Conservation (phyloP, 768 basidiomycete genomes). For the Dictyophora rubrovolvata region DNA sequence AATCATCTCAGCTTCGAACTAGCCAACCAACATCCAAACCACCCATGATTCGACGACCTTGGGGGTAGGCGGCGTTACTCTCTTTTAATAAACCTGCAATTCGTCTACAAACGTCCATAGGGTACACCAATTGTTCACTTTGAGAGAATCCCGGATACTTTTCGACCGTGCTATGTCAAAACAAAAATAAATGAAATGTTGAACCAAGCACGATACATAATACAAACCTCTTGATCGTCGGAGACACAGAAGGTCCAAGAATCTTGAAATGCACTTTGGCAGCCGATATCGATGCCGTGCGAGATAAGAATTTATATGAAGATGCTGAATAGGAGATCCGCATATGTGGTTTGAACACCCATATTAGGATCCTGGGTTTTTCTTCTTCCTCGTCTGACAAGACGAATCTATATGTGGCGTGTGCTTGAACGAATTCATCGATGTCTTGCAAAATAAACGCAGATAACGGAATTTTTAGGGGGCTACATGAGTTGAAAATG, state of each 20-base stretch:
- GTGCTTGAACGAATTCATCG: constrained; percentile 83
- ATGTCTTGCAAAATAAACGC: constrained; percentile 90
- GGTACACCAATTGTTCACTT: constrained; percentile 82
- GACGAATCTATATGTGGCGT: constrained; percentile 88
- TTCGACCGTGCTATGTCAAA: constrained; percentile 38
- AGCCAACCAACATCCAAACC: constrained; percentile 80
- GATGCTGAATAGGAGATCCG: constrained; percentile 62
- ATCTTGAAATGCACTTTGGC: constrained; percentile 85
- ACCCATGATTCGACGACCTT: constrained; percentile 67
- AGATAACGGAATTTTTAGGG: constrained; percentile 49
- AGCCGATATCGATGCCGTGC: constrained; percentile 50
- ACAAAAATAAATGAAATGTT: background rate
- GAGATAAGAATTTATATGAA: constrained; percentile 45
- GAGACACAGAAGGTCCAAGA: constrained; percentile 44
- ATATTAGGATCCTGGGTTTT: constrained; percentile 67
- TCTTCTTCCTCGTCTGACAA: constrained; percentile 83
- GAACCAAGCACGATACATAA: constrained; percentile 8
- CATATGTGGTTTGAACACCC: constrained; percentile 91
- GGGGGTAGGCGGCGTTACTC: constrained; percentile 69
- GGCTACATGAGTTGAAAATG: constrained; percentile 17
- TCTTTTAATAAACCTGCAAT: constrained; percentile 62
- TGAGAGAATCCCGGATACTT: constrained; percentile 78
- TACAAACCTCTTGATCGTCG: constrained; percentile 45
- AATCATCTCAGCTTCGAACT: constrained; percentile 17
- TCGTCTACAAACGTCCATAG: constrained; percentile 63